A percentile compares a stretch with the other conserved stretches of the same genome.
phyloP scores from a whole-genome alignment of 192 early-diverging fungal genomes.

The Chytriomyces hyalinus region DNA sequence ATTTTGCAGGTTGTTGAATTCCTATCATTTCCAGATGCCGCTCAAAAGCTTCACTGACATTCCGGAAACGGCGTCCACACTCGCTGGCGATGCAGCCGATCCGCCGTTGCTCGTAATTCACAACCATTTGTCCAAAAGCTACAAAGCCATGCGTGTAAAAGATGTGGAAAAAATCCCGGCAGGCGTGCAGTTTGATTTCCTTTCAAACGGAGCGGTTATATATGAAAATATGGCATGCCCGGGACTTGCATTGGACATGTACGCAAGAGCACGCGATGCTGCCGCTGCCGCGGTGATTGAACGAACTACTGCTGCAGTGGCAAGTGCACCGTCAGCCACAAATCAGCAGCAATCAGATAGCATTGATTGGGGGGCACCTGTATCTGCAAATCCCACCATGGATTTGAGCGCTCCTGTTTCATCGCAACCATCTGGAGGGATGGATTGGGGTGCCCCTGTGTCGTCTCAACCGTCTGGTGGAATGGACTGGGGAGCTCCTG shows the following conservation, averaged over 20 bases:
- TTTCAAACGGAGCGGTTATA: slow-evolving; percentile 62
- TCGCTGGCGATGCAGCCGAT: slow-evolving; percentile 48
- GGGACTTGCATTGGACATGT: slow-evolving; percentile 73
- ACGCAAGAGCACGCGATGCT: slow-evolving; percentile 53
- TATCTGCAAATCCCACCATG: slow-evolving; percentile 8
- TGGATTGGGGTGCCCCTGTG: slow-evolving; percentile 52
- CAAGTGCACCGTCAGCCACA: slow-evolving; percentile 16
- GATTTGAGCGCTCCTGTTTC: slow-evolving; percentile 51
- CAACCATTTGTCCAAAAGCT: slow-evolving; percentile 62
- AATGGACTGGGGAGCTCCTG: slow-evolving; percentile 10
- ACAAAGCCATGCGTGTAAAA: slow-evolving; percentile 55
- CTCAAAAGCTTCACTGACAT: slow-evolving; percentile 25
- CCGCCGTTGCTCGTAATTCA: slow-evolving; percentile 76
- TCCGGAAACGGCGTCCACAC: not conserved
- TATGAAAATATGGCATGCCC: slow-evolving; percentile 85
- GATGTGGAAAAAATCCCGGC: slow-evolving; percentile 51
- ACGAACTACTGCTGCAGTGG: slow-evolving; percentile 32
- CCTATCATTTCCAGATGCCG: slow-evolving; percentile 42
- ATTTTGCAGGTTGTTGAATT: not conserved
- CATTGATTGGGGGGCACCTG: slow-evolving; percentile 43
- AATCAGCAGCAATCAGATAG: slow-evolving; percentile 26
- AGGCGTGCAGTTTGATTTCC: slow-evolving; percentile 64
- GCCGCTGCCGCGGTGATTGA: slow-evolving; percentile 43
- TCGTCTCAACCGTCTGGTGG: not conserved
- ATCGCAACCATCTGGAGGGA: slow-evolving; percentile 1